Base-by-base conservation (phyloP, 495 filamentous ascomycete genomes). In the Amphirosellinia nigrospora region DNA sequence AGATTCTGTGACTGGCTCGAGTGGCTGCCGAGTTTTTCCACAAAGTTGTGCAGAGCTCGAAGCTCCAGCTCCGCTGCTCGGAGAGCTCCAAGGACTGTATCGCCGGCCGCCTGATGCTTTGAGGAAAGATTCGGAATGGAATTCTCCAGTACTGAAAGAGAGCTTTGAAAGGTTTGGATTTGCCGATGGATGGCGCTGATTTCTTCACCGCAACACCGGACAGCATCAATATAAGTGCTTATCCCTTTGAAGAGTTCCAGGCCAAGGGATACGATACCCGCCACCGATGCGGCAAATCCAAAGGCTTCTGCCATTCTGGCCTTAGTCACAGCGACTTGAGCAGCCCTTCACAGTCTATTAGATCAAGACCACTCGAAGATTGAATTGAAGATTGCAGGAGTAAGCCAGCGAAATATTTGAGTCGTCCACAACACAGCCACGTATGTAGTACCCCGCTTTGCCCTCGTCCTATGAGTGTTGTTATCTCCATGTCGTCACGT, bases 251-350 rank as follows among this genome's bases (percentile, higher is more conserved):
- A 61, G 58, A 61, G 34, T 26, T 61, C 58, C 11, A 61, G 36
- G 4, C 58, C 58, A 41, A 61, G 36, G 11, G 58, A 61, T 21
- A 39, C 36, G 21, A 61, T 61, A 21, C 58, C 58, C 36, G 58
- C 58, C n/a, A 43, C 58, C 34, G 58, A 61, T 1, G 34, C 36
- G 36, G 36, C 36, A 61, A 61, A 9, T 7, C 34, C 36, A 41
- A 61, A 61, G 21, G 34, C 58, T 61, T 43, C 58, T 21, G 58
- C 58, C 58, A 71, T 66, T 34, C 7, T 43, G 7, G 2, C 4
- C 4, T 43, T 43, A 13, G 39, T 43, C 10, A 15, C 39, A 15
- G 39, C 39, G 9, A 13, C 39, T 43, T 13, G 39, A 15, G 39
- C 10, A 43, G 39, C 39, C 39, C 39, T 16, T 13, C 7, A 15